These are phyloP conservation scores for Mucor lusitanicus DNA, from an alignment of 371 early-diverging fungal genomes.

Conservation along the genomic window DNA sequence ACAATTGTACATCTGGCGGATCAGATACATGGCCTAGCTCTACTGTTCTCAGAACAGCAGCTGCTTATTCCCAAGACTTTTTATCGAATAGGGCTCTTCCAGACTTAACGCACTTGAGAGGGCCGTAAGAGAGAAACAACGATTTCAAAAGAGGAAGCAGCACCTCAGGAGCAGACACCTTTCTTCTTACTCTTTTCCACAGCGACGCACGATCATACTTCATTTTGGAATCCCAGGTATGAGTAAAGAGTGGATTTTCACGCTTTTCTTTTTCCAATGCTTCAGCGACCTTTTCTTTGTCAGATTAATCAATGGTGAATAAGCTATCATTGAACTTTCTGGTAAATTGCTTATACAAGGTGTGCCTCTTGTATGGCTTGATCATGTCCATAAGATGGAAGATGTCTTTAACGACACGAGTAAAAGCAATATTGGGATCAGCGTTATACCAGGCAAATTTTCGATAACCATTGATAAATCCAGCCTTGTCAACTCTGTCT, in stretches of 20 bases:
- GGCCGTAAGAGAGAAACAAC: too few relatives aligned
- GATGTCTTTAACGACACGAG: not conserved
- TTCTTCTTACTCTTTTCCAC: not conserved
- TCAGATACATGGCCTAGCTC: constrained; percentile 1
- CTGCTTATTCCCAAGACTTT: not conserved
- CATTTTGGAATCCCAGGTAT: not conserved
- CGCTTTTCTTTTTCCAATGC: too few relatives aligned
- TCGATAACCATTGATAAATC: too few relatives aligned
- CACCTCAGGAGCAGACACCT: not conserved
- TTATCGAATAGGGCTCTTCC: too few relatives aligned
- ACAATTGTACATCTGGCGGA: not conserved
- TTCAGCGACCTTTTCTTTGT: not conserved
- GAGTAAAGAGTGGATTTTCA: too few relatives aligned
- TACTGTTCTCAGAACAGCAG: constrained; percentile 5
- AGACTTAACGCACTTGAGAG: too few relatives aligned
- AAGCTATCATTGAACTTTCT: not conserved
- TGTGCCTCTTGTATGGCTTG: not conserved
- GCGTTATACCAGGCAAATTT: too few relatives aligned
- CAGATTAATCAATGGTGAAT: not conserved
- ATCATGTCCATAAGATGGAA: constrained; percentile 1
- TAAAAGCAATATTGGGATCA: too few relatives aligned
- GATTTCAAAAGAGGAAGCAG: too few relatives aligned
- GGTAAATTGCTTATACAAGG: not conserved
- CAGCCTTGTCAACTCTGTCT: not conserved
- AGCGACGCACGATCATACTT: not conserved